Evolutionary conservation across 169 alveolate species (phyloP), one percentile per base, ranked within the genome.

Genomic region (Eimeria necatrix): DNA sequence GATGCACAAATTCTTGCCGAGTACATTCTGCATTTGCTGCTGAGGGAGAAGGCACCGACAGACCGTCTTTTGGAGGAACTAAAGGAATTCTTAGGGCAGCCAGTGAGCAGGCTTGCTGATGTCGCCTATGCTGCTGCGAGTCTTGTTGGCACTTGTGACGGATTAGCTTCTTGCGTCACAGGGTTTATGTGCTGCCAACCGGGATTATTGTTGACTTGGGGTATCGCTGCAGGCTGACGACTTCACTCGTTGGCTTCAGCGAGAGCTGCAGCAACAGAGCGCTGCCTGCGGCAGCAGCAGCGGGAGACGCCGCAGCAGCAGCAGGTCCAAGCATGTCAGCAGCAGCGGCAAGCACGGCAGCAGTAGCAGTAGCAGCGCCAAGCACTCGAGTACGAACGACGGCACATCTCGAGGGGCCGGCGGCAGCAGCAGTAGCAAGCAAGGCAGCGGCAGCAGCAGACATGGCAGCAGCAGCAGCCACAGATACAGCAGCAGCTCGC

Each of bases 281-380:
- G 92, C 92, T 32, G 92, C 92, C 53, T 85, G 92, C 80, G 49
- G 92, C 92, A 85, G 92, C 92, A 53, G 94, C 86, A 87, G 94
- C 94, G 68, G 94, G 53, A 85, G 94, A 24, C 26, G 85, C 20
- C 83, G 32, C 85, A 60, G 94, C 85, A 87, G 94, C 85, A 87
- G 94, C 94, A 87, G 94, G 70, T 68, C 83, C 48, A 87, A 70
- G 83, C 83, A 70, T 52, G 56, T 61, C 56, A 87, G 85, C 94
- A 87, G 94, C 85, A 87, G 94, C 94, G 68, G 94, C 94, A 87
- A 87, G 56, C 83, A 87, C 59, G 85, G 83, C 86, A 87, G 94
- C 94, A 85, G 91, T 32, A 84, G 93, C 81, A 32, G 41, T 32
- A 87, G 94, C 94, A 68, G 73, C 41, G 73, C 83, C 56, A 61